These are phyloP conservation scores for Candida coleopterorum DNA, from an alignment of 805 yeast genomes.

Conservation along the genomic window DNA sequence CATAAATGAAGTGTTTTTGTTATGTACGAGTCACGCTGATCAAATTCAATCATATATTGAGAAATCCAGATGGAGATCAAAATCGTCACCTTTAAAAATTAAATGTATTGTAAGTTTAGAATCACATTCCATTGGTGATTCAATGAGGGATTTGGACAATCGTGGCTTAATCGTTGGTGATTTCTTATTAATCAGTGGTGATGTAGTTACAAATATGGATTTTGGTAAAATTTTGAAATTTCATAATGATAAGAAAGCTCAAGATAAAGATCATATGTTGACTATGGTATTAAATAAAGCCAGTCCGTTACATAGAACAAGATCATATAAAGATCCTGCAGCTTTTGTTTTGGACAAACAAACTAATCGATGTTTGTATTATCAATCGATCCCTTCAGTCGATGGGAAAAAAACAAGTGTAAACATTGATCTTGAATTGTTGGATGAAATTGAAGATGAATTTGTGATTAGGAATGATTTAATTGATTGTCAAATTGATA, in stretches of 20 bases:
- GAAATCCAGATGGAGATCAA: constrained; percentile 57
- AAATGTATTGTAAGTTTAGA: constrained; percentile 79
- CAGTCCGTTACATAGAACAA: constrained; percentile 75
- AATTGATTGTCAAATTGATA: constrained; percentile 94
- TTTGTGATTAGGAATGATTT: constrained; percentile 84
- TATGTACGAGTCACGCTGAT: constrained; percentile 89
- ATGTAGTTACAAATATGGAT: constrained; percentile 89
- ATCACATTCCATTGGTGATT: constrained; percentile 91
- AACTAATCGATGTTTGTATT: constrained; percentile 74
- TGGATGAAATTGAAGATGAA: constrained; percentile 67
- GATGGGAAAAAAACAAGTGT: constrained; percentile 36
- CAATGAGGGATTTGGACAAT: constrained; percentile 92
- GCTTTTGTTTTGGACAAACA: constrained; percentile 74
- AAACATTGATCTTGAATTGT: constrained; percentile 75
- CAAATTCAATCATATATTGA: constrained; percentile 81
- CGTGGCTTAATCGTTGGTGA: constrained; percentile 88
- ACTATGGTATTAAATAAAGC: constrained; percentile 92
- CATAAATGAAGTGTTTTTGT: constrained; percentile 82
- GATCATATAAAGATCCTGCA: constrained; percentile 79
- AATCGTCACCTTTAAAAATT: constrained; percentile 76
- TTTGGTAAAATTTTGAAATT: constrained; percentile 65
- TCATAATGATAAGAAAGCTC: constrained; percentile 65
- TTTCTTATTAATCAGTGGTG: constrained; percentile 87
- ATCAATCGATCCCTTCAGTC: constrained; percentile 68
- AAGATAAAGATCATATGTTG: constrained; percentile 86